Conservation (phyloP, 495 filamentous ascomycete species). For the Saxophila tyrrhenica region DNA sequence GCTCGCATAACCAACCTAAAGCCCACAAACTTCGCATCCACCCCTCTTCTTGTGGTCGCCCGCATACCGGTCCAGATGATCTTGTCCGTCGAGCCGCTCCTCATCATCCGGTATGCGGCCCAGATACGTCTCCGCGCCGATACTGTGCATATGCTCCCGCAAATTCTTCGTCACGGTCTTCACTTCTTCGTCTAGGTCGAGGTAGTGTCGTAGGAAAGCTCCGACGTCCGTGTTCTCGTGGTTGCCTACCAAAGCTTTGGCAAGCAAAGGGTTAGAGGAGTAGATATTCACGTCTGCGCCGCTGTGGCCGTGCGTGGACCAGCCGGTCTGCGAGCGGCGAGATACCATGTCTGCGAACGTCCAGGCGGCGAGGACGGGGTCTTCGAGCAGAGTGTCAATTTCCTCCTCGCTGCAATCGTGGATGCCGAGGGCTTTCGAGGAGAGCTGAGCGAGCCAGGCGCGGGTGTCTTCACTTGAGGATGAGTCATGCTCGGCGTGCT, state of each 20-base stretch:
- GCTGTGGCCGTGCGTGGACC: slow-evolving; percentile 84
- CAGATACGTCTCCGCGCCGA: slow-evolving; percentile 24
- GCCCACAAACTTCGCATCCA: slow-evolving; percentile 11
- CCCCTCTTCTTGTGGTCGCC: slow-evolving; percentile 27
- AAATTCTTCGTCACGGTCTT: slow-evolving; percentile 64
- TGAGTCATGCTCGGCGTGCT: slow-evolving; percentile 12
- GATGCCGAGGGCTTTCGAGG: slow-evolving; percentile 62
- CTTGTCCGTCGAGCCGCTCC: slow-evolving; percentile 29
- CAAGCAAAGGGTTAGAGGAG: slow-evolving; percentile 42
- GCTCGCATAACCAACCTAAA: not conserved
- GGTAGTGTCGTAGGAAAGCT: slow-evolving; percentile 62
- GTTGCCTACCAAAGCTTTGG: slow-evolving; percentile 57
- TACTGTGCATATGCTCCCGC: slow-evolving; percentile 38
- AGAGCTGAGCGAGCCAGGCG: slow-evolving; percentile 49
- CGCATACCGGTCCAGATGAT: slow-evolving; percentile 30
- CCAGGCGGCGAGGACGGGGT: slow-evolving; percentile 39
- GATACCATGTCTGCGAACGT: slow-evolving; percentile 80
- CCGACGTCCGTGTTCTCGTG: slow-evolving; percentile 94
- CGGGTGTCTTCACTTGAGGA: slow-evolving; percentile 30
- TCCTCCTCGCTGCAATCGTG: slow-evolving; percentile 60
- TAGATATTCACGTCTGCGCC: slow-evolving; percentile 91
- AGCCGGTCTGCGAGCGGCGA: slow-evolving; percentile 76
- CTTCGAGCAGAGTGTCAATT: slow-evolving; percentile 49
- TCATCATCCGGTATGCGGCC: slow-evolving; percentile 25
- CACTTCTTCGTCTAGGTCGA: slow-evolving; percentile 59